Base-by-base conservation (phyloP, 768 basidiomycete genomes). In the Porphyrellus cyaneotinctus region DNA sequence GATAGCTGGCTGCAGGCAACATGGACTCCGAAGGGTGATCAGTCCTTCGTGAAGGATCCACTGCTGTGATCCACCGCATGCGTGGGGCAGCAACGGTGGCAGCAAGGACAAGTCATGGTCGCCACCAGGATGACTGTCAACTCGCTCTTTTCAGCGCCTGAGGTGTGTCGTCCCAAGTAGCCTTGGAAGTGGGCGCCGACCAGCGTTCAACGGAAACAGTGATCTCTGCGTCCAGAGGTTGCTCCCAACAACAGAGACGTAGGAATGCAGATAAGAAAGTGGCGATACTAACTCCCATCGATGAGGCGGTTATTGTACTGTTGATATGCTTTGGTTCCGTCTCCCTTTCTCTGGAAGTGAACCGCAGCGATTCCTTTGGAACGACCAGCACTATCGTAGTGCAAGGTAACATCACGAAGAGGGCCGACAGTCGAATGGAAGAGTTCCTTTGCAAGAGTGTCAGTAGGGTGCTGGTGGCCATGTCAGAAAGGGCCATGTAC, bases 281-380 rank as follows among this genome's bases (percentile, higher is more conserved):
- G 78, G 75, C 76, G 83, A 80, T 89, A 98, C 97, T 93, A 89
- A 99, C 97, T 97, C 78, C 94, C 93, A 87, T 99, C 97, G 84
- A 99, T 95, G 76, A 98, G 88, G 70, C 97, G 88, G 76, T 91
- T 91, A 82, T 99, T 92, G 79, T 98, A 99, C 59, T 91, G 83
- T 63, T 88, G 80, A 72, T 85, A 94, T 3, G 97, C 97, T 79
- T 87, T 91, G 68, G 84, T 84, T 53, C 87, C 97, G 65, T 95
- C 92, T 53, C 93, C 95, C 65, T 85, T 87, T 64, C 80, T 82
- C 62, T 78, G 76, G 79, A 98, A 98, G 61, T 83, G 77, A 52
- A 99, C 87, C 14, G 87, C 81, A 32, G 95, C 95, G 55, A 86
- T 78, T 52, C 97, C 97, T 68, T 94, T 95, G 42, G 91, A 94